phyloP scores from a whole-genome alignment of 805 yeast species.

The Wickerhamomyces strasburgensis region DNA sequence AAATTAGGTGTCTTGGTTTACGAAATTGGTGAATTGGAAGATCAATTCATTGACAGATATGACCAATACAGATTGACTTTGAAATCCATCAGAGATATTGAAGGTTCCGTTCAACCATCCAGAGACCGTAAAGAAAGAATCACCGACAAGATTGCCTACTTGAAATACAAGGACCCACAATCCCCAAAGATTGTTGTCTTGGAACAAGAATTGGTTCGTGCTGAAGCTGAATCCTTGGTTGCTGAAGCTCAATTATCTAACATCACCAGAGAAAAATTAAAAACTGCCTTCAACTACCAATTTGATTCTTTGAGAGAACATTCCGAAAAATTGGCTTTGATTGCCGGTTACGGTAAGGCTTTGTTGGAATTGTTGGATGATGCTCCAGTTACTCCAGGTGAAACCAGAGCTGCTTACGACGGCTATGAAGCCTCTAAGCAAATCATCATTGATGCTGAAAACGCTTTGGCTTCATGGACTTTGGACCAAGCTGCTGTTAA shows the following conservation, averaged over 20 bases:
- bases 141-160: conserved; percentile 77
- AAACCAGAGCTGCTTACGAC: conserved; percentile 83
- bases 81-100: conserved; percentile 78
- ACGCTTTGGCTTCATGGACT: conserved; percentile 80
- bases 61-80: conserved; percentile 83
- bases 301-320: conserved; percentile 82
- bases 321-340: conserved; percentile 78
- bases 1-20: conserved; percentile 78
- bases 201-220: conserved; percentile 87
- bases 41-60: conserved; percentile 79
- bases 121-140: conserved; percentile 82
- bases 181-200: conserved; percentile 72
- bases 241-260: conserved; percentile 90
- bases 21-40: conserved; percentile 83
- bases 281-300: conserved; percentile 79
- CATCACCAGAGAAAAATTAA: conserved; percentile 81
- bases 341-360: conserved; percentile 89
- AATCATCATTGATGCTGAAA: conserved; percentile 80
- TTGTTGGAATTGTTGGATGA: conserved; percentile 78
- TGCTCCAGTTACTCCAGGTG: conserved; percentile 86
- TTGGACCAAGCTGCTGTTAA: conserved; percentile 76
- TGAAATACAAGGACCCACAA: conserved; percentile 82
- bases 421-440: conserved; percentile 88
- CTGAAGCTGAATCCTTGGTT: conserved; percentile 86
- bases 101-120: conserved; percentile 83